phyloP scores from a whole-genome alignment of 2,329 filamentous ascomycete genomes.

The Xylariaceae sp. region DNA sequence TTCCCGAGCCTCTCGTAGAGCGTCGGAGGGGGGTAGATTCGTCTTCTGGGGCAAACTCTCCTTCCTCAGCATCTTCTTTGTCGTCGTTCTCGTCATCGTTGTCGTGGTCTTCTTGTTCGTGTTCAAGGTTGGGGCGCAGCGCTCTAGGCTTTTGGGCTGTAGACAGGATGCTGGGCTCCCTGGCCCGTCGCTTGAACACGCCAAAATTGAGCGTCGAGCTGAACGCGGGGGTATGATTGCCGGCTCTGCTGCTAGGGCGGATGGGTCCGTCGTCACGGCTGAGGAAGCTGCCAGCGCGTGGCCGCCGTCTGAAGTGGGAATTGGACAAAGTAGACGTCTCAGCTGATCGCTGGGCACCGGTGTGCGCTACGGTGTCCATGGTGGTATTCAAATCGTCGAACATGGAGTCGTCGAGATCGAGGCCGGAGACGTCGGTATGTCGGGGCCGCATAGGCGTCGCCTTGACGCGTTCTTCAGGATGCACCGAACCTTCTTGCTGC shows the following conservation, averaged over 20 bases:
- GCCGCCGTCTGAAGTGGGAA: slow-evolving; percentile 29
- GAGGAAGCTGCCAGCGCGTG: slow-evolving; percentile 31
- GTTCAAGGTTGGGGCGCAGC: slow-evolving; percentile 28
- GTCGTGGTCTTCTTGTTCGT: slow-evolving; percentile 30
- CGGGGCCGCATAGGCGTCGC: slow-evolving; percentile 25
- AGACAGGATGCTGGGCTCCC: slow-evolving; percentile 58
- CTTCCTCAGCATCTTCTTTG: slow-evolving; percentile 34
- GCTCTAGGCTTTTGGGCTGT: slow-evolving; percentile 41
- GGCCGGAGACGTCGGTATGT: slow-evolving; percentile 26
- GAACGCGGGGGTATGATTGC: slow-evolving; percentile 28
- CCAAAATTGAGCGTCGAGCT: slow-evolving; percentile 46
- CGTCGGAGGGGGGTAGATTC: slow-evolving; percentile 62
- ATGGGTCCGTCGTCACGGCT: slow-evolving; percentile 30
- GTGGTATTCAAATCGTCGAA: slow-evolving; percentile 32
- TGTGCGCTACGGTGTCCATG: slow-evolving; percentile 24
- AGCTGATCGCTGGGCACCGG: slow-evolving; percentile 27
- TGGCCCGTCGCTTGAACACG: slow-evolving; percentile 49
- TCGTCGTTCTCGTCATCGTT: slow-evolving; percentile 41
- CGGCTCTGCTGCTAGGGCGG: slow-evolving; percentile 30
- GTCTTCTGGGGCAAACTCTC: slow-evolving; percentile 55
- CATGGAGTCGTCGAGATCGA: slow-evolving; percentile 31
- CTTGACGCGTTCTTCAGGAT: slow-evolving; percentile 20
- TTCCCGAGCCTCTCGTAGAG: slow-evolving; percentile 35
- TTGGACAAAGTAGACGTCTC: slow-evolving; percentile 29
- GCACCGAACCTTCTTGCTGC: slow-evolving; percentile 13